A percentile compares a stretch with the other conserved stretches of the same genome.
These are phyloP conservation scores for Oryza glumipatula DNA, from an alignment of 176 grass and related monocot species.

Conservation along the genomic window DNA sequence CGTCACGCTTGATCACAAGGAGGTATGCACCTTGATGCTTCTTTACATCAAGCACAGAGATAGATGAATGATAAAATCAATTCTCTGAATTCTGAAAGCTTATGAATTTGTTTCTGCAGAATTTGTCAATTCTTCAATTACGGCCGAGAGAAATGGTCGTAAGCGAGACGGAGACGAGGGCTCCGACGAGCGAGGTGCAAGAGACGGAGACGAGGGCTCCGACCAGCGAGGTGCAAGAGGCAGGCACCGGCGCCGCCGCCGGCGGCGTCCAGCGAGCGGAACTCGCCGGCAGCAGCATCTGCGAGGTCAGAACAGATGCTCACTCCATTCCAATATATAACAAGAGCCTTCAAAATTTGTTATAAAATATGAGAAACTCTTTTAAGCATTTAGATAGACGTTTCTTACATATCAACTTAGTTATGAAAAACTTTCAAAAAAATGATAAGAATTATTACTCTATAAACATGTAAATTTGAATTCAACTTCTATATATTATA, in stretches of 20 bases:
- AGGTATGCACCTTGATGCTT: conserved; percentile 40
- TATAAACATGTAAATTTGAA: no score
- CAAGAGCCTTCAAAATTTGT: no score
- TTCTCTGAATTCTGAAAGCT: background rate
- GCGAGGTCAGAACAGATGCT: conserved; percentile 33
- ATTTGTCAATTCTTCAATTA: conserved; percentile 37
- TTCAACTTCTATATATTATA: no score
- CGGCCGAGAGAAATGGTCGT: conserved; percentile 8
- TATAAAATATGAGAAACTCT: no score
- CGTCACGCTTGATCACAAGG: conserved; percentile 51
- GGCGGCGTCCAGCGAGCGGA: background rate
- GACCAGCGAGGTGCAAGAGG: no score
- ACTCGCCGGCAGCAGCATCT: conserved; percentile 27
- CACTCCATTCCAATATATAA: no score
- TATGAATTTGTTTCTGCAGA: conserved; percentile 25
- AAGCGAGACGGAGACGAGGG: background rate
- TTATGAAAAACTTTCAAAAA: no score
- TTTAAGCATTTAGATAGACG: no score
- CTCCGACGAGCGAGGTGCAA: conserved; percentile 1
- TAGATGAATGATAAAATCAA: background rate
- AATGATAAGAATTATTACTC: no score
- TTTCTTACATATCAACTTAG: no score
- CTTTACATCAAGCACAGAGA: background rate
- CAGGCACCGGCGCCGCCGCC: background rate
- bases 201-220: no score